These are phyloP conservation scores for Sporothrix brunneoviolacea DNA, from an alignment of 2,329 filamentous ascomycete species.

Conservation along the genomic window DNA sequence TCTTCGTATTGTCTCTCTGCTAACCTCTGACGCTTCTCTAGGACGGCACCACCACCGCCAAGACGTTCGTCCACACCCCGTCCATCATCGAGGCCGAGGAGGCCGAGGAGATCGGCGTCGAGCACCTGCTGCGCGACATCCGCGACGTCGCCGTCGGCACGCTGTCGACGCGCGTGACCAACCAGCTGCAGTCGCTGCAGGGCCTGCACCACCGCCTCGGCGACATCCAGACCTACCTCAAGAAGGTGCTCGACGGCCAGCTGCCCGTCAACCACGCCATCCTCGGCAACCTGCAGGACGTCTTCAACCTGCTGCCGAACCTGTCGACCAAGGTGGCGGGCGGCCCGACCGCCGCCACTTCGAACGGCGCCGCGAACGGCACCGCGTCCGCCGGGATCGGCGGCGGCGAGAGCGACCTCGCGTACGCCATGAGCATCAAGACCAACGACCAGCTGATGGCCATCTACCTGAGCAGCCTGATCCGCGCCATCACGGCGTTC, in stretches of 20 bases:
- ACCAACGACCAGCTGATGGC: slow-evolving; percentile 99
- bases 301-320: slow-evolving; percentile 97
- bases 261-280: slow-evolving; percentile 96
- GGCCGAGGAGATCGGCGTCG: slow-evolving; percentile 96
- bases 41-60: slow-evolving; percentile 94
- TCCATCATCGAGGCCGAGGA: slow-evolving; percentile 98
- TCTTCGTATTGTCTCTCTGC: slow-evolving; percentile 5
- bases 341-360: slow-evolving; percentile 29
- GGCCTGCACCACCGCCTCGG: slow-evolving; percentile 89
- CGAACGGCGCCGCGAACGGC: slow-evolving; percentile 44
- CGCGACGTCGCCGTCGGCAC: slow-evolving; percentile 96
- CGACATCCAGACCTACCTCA: slow-evolving; percentile 91
- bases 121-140: slow-evolving; percentile 95
- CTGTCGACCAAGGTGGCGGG: slow-evolving; percentile 67
- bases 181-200: slow-evolving; percentile 94
- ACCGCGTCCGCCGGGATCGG: slow-evolving; percentile 26
- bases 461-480: slow-evolving; percentile 94
- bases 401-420: slow-evolving; percentile 66
- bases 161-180: slow-evolving; percentile 91
- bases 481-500: slow-evolving; percentile 96
- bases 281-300: slow-evolving; percentile 95
- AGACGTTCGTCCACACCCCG: slow-evolving; percentile 97
- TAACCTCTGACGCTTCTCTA: slow-evolving; percentile 30
- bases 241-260: slow-evolving; percentile 89
- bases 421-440: slow-evolving; percentile 97